These are phyloP conservation scores for Saccharomycopsis microspora DNA, from an alignment of 805 yeast genomes.

Conservation along the genomic window DNA sequence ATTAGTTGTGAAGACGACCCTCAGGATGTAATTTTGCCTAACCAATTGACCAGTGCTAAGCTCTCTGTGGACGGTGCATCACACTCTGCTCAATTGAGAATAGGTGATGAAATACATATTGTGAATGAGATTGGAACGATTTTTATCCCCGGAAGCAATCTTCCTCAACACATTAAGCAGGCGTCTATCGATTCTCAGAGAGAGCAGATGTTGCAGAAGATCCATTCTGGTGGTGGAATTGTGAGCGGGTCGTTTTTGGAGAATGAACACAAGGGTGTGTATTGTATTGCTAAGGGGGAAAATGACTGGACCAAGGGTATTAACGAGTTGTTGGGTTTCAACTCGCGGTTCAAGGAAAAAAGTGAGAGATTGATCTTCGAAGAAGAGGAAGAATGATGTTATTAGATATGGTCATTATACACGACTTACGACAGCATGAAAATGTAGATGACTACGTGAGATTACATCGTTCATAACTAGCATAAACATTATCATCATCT, in stretches of 20 bases:
- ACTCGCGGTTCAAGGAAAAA: slow-evolving; percentile 61
- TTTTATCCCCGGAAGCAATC: slow-evolving; percentile 36
- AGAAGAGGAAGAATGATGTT: neutral
- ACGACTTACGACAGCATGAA: too few relatives aligned
- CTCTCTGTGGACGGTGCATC: slow-evolving; percentile 72
- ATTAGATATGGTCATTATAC: too few relatives aligned
- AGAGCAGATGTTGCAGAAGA: neutral
- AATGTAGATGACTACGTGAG: too few relatives aligned
- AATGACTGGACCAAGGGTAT: slow-evolving; percentile 91
- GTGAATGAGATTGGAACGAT: slow-evolving; percentile 55
- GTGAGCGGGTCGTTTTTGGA: slow-evolving; percentile 19
- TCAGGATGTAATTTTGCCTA: neutral
- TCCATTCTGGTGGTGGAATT: slow-evolving; percentile 13
- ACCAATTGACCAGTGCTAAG: slow-evolving; percentile 28
- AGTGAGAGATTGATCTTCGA: slow-evolving; percentile 1
- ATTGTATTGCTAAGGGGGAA: slow-evolving; percentile 76
- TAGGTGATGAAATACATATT: slow-evolving; percentile 75
- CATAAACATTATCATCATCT: too few relatives aligned
- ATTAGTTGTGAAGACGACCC: neutral
- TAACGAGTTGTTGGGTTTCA: slow-evolving; percentile 81
- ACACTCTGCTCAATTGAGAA: slow-evolving; percentile 51
- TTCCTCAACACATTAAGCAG: slow-evolving; percentile 2
- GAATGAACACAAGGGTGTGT: slow-evolving; percentile 43
- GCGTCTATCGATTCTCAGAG: neutral
- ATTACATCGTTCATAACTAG: too few relatives aligned